These are phyloP conservation scores for Psilocybe subaeruginosa DNA, from an alignment of 768 basidiomycete genomes.

Conservation along the genomic window DNA sequence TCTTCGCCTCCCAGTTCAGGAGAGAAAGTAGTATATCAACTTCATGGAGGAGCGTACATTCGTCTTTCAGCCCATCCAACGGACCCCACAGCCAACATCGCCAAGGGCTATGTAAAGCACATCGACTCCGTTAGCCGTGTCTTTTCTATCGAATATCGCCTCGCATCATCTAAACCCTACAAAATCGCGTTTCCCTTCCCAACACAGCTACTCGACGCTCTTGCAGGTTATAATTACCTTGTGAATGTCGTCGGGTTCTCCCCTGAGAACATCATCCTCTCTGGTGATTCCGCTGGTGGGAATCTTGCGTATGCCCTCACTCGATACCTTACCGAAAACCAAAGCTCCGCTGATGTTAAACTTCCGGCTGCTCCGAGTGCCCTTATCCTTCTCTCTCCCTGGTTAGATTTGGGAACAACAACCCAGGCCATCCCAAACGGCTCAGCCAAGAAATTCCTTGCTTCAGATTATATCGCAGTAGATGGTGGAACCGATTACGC, in stretches of 20 bases:
- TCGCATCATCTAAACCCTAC: slow-evolving; percentile 49
- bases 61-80: slow-evolving; percentile 60
- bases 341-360: slow-evolving; percentile 27
- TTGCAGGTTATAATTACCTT: slow-evolving; percentile 77
- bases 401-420: slow-evolving; percentile 51
- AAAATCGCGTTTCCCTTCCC: slow-evolving; percentile 65
- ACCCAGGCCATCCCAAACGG: slow-evolving; percentile 37
- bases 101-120: slow-evolving; percentile 50
- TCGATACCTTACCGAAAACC: slow-evolving; percentile 61
- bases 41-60: slow-evolving; percentile 69
- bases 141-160: slow-evolving; percentile 74
- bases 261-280: slow-evolving; percentile 63
- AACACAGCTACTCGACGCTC: slow-evolving; percentile 70
- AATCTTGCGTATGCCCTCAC: slow-evolving; percentile 69
- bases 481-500: slow-evolving; percentile 29
- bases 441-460: slow-evolving; percentile 34
- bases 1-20: slow-evolving; percentile 44
- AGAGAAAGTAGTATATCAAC: slow-evolving; percentile 59
- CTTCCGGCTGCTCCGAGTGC: slow-evolving; percentile 50
- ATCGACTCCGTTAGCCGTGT: slow-evolving; percentile 46
- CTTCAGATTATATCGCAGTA: slow-evolving; percentile 41
- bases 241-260: slow-evolving; percentile 57
- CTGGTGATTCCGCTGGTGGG: slow-evolving; percentile 80
- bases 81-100: slow-evolving; percentile 46
- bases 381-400: slow-evolving; percentile 59